These are phyloP conservation scores for Russula sp. DNA, from an alignment of 768 basidiomycete genomes.

Conservation along the genomic window DNA sequence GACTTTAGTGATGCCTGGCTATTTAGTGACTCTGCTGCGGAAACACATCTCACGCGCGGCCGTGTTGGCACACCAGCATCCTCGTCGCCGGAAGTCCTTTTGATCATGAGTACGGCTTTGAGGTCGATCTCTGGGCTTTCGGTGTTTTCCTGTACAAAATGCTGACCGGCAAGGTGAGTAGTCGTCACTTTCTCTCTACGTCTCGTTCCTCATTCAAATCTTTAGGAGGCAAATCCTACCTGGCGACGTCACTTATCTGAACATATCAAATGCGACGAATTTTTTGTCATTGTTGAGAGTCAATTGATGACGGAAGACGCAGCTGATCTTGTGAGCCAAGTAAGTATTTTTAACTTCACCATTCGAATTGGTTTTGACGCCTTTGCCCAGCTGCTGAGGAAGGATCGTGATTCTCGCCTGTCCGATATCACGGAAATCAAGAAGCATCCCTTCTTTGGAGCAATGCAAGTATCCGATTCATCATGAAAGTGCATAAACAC, in stretches of 20 bases:
- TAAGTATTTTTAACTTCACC: not conserved
- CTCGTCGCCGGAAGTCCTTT: constrained; percentile 25
- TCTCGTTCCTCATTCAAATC: not conserved
- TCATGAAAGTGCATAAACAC: not conserved
- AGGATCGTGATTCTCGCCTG: constrained; percentile 4
- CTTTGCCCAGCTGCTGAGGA: constrained; percentile 1
- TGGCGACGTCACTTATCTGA: constrained; percentile 11
- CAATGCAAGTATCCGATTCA: not conserved
- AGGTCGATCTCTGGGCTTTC: constrained; percentile 27
- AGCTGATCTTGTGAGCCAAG: constrained; percentile 13
- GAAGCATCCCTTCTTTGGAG: constrained; percentile 12
- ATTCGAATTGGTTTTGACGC: not conserved
- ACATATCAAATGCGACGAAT: constrained; percentile 15
- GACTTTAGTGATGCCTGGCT: constrained; percentile 98
- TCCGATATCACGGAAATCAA: constrained; percentile 15
- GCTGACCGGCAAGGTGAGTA: constrained; percentile 22
- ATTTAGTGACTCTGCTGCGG: constrained; percentile 65
- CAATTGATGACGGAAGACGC: constrained; percentile 20
- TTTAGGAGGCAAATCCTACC: constrained; percentile 19
- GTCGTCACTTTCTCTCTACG: not conserved
- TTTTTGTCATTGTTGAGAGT: constrained; percentile 4
- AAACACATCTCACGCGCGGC: not conserved
- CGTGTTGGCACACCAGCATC: constrained; percentile 25
- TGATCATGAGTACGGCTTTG: constrained; percentile 20
- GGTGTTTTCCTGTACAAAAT: constrained; percentile 28